A percentile compares a stretch with the other conserved stretches of the same genome.
phyloP scores from a whole-genome alignment of 2,329 filamentous ascomycete species.

The Xylariaceae sp. region DNA sequence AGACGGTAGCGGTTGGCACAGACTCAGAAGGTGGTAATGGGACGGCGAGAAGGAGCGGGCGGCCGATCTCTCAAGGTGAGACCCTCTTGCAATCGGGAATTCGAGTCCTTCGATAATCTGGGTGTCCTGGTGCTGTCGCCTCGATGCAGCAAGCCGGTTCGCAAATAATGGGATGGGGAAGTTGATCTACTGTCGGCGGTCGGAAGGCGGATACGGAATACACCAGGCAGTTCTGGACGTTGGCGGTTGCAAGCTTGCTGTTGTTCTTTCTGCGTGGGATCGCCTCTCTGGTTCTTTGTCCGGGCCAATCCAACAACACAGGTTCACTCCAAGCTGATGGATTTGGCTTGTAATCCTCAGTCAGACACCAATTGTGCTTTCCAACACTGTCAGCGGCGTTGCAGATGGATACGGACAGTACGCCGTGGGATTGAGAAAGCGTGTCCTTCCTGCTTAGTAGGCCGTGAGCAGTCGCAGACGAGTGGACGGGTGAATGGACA shows the following conservation, averaged over 20 bases:
- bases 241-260: background rate
- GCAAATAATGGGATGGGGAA: conserved; percentile 10
- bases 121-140: conserved; percentile 16
- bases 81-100: conserved; percentile 24
- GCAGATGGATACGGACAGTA: background rate
- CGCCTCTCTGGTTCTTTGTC: conserved; percentile 19
- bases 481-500: conserved; percentile 10
- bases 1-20: conserved; percentile 21
- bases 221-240: conserved; percentile 12
- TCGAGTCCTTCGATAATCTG: conserved; percentile 18
- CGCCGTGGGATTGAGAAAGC: background rate
- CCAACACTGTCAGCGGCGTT: conserved; percentile 8
- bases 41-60: conserved; percentile 22
- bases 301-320: conserved; percentile 7
- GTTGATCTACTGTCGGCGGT: conserved; percentile 4
- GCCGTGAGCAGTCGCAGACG: conserved; percentile 6
- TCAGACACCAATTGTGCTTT: conserved; percentile 14
- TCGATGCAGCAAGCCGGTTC: conserved; percentile 22
- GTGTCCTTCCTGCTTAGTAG: conserved; percentile 12
- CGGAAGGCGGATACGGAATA: conserved; percentile 12
- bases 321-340: conserved; percentile 11
- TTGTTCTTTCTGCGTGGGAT: conserved; percentile 17
- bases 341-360: background rate
- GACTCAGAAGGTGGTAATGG: conserved; percentile 23
- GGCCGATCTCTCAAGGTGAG: conserved; percentile 26